Evolutionary conservation across 2,329 filamentous ascomycete species (phyloP), one percentile per base, ranked within the genome.

Genomic region (Teratosphaeria destructans): DNA sequence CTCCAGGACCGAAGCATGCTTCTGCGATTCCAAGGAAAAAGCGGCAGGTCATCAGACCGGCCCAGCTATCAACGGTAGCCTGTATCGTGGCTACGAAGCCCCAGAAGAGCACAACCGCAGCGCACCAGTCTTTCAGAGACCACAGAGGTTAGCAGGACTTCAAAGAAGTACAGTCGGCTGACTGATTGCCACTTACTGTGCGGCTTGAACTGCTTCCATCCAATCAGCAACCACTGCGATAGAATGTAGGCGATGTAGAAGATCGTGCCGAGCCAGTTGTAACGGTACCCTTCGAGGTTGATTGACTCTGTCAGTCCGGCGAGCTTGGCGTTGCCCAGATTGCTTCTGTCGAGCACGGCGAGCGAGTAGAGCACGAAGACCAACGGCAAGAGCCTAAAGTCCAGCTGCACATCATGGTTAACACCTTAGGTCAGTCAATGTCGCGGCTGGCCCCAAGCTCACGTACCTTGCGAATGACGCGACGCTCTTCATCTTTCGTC

Each of bases 191-290:
- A 39, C 39, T 43, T 32, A 52, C 56, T 16, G 27, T 58, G 61
- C 2, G 70, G 68, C 32, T 64, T 65, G 65, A 72, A 72, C 23
- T 70, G 67, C 54, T 72, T 72, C 70, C 70, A 72, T 27, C 70
- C 70, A 57, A 85, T 78, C 19, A 85, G 71, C 1, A 81, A 82
- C 82, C 81, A 85, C 73, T 85, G 82, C 64, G 84, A 85, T 1
- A 77, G 66, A 58, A 84, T 81, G 65, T 85, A 85, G 4, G 81
- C 82, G 60, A 84, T 80, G 64, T 85, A 85, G 67, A 82, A 82
- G 39, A 81, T 77, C 0, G 78, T 82, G 37, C 80, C 68, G 7
- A 82, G 75, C 75, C 78, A 79, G 11, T 77, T 68, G 64, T 82
- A 82, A 29, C 72, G 68, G n/a, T 75, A 70, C 12, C 75, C 74